Evolutionary conservation across 257 asterid genomes (phyloP).

Genomic region (Cordia subcordata): DNA sequence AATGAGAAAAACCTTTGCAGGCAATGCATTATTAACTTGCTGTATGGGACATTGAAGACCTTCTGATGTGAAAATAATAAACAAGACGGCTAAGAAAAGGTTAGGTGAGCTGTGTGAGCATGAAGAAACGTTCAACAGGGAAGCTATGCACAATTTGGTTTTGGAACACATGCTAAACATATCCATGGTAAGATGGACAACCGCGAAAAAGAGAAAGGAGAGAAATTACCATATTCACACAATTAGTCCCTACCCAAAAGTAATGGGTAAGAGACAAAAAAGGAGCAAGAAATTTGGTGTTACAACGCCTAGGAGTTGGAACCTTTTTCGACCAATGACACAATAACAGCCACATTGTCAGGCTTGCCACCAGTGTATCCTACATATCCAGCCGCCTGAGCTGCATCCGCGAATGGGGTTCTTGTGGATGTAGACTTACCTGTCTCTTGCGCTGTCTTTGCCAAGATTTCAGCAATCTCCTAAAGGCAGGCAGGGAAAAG

Average conservation of each 20-base stretch:
- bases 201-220: no score
- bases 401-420: constrained; percentile 78
- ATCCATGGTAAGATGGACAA: no score
- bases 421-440: constrained; percentile 47
- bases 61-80: no score
- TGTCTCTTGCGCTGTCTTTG: constrained; percentile 52
- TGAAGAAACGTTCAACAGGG: no score
- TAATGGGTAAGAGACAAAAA: background rate
- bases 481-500: no score
- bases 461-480: constrained; percentile 74
- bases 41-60: no score
- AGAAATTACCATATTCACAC: background rate
- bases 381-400: constrained; percentile 65
- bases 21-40: no score
- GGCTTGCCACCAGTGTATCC: constrained; percentile 71
- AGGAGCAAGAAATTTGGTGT: background rate
- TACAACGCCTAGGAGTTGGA: constrained; percentile 5
- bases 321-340: constrained; percentile 50
- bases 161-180: background rate
- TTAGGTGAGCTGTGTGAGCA: no score
- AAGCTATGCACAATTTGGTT: background rate
- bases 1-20: no score
- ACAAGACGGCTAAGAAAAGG: no score
- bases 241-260: background rate
- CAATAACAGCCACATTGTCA: constrained; percentile 74